Conservation (phyloP, 2,329 filamentous ascomycete genomes). For the Hypoxylon sp. region DNA sequence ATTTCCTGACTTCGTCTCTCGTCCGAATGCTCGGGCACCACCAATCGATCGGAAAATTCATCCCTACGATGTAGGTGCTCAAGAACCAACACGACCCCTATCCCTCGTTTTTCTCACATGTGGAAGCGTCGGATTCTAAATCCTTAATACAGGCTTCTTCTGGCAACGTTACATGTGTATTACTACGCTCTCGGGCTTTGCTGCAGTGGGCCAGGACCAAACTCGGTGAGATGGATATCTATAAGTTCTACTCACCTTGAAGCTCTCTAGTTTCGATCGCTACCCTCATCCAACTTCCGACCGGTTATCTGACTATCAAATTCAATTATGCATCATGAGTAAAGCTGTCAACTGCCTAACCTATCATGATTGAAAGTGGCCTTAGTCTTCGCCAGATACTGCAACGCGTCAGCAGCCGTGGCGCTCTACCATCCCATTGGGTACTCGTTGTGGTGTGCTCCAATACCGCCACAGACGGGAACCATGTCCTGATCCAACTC, state of each 20-base stretch:
- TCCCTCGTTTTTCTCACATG: conserved; percentile 5
- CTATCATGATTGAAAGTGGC: conserved; percentile 17
- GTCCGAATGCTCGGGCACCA: conserved; percentile 14
- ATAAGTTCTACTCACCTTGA: conserved; percentile 19
- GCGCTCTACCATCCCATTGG: conserved; percentile 32
- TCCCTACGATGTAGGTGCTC: conserved; percentile 1
- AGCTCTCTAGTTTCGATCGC: conserved; percentile 17
- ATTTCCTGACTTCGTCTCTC: conserved; percentile 15
- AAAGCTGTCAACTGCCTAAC: conserved; percentile 12
- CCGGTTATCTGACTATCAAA: conserved; percentile 25
- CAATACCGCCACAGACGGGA: conserved; percentile 19
- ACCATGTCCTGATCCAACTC: conserved; percentile 17
- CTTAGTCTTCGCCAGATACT: conserved; percentile 19
- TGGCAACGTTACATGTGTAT: conserved; percentile 31
- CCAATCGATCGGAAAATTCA: too few species aligned
- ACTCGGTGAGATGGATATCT: conserved; percentile 15
- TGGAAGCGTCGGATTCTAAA: conserved; percentile 12
- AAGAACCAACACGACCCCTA: conserved; percentile 19
- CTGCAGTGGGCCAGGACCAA: conserved; percentile 15
- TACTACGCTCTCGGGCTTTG: conserved; percentile 18
- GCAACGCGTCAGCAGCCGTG: conserved; percentile 30
- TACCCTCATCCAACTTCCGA: too few species aligned
- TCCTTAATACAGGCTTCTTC: conserved; percentile 11
- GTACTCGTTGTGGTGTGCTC: conserved; percentile 13
- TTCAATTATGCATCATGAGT: conserved; percentile 5